Evolutionary conservation across 768 basidiomycete species (phyloP), one percentile per base, ranked within the genome.

Genomic region (Lactarius sanguifluus): DNA sequence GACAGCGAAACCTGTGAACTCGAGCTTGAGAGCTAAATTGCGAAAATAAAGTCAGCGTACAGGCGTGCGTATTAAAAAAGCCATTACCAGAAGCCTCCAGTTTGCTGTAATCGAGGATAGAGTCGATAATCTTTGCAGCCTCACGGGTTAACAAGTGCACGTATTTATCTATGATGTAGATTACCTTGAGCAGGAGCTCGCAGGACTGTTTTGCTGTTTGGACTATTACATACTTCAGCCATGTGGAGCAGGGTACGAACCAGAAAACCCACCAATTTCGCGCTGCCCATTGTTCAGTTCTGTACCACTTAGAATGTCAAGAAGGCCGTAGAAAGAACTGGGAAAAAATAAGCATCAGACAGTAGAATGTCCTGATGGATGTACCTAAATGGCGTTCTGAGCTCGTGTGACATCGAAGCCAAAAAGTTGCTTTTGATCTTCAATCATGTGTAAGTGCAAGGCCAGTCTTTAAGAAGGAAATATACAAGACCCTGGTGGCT

Each of bases 171-270:
- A 59, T 47, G 54, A 50, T 28, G 61, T 3, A 2, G 45, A 57
- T 61, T 45, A 85, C 88, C 80, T 89, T 89, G 61, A 91, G 75
- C 28, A 91, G 76, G 18, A 90, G 79, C 73, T 90, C 90, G 73
- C 90, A 91, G 0, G 88, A 89, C 71, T 89, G 86, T 70, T 90
- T 90, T 1, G 90, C 89, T 2, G 89, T 91, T 81, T 88, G 86
- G 0, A 90, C 88, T 87, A 65, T 23, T 25, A 40, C 4, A 20
- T 13, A 32, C 30, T 50, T 20, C 6, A 64, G 59, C 15, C 4
- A 57, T 10, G 40, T 43, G 54, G 32, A 52, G 38, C 61, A 57
- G 68, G 69, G 32, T 12, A 28, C 30, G 15, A 20, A 8, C 12
- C 5, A 10, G 20, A 55, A 45, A 13, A 15, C 12, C 1, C 55